phyloP scores from a whole-genome alignment of 305 asterid genomes.

The Nicotiana rustica region DNA sequence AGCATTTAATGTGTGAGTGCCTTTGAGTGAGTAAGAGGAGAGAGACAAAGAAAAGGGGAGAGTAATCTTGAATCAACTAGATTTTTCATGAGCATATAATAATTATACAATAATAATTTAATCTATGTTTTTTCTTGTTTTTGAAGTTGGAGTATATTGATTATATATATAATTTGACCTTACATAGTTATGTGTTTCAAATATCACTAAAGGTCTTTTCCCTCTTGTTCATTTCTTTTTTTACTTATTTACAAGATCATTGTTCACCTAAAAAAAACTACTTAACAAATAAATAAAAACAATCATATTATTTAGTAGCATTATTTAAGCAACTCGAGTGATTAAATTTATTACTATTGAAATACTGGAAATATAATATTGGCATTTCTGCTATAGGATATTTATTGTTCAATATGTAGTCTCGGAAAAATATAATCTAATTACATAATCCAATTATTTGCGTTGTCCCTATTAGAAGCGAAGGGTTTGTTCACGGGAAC shows the following conservation, averaged over 20 bases:
- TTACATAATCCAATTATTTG: neutral
- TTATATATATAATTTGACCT: neutral
- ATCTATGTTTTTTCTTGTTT: neutral
- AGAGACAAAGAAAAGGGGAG: constrained; percentile 13
- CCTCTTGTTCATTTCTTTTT: neutral
- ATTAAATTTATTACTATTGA: neutral
- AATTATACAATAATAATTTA: no score
- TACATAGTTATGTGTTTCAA: neutral
- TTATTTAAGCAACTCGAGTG: neutral
- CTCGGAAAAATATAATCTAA: neutral
- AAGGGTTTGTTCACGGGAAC: constrained; percentile 30
- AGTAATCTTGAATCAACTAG: constrained; percentile 17
- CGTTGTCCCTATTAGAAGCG: neutral
- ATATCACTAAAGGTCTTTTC: neutral
- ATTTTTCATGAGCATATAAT: neutral
- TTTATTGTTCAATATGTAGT: neutral
- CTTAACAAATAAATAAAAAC: no score
- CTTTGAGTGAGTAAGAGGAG: constrained; percentile 26
- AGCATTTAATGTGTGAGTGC: constrained; percentile 34
- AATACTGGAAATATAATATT: neutral
- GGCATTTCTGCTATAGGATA: neutral
- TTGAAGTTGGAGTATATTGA: neutral
- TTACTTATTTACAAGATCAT: neutral
- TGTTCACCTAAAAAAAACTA: neutral
- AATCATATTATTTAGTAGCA: no score